Evolutionary conservation across 2,329 filamentous ascomycete species (phyloP).

Genomic region (Xylaria sp.): DNA sequence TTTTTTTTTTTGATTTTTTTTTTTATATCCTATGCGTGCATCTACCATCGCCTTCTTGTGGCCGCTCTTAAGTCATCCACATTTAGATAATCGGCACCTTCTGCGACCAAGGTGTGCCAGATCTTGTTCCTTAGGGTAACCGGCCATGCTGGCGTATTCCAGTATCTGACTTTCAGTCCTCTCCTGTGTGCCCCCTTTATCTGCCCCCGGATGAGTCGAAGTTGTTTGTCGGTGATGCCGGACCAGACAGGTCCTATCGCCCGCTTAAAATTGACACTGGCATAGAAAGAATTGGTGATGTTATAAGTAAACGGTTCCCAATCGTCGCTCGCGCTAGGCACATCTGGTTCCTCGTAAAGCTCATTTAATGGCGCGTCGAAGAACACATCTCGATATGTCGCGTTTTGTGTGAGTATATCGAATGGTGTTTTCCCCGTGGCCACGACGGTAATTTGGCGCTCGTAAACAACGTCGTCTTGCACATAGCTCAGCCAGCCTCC

Average conservation of each 20-base stretch:
- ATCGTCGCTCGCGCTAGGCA: slow-evolving; percentile 21
- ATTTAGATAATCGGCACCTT: slow-evolving; percentile 70
- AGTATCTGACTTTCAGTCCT: slow-evolving; percentile 69
- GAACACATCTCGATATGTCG: slow-evolving; percentile 69
- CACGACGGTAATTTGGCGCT: slow-evolving; percentile 73
- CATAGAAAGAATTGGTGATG: slow-evolving; percentile 67
- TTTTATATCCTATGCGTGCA: slow-evolving; percentile 15
- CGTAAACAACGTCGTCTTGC: slow-evolving; percentile 60
- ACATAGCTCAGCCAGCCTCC: slow-evolving; percentile 67
- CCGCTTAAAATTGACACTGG: slow-evolving; percentile 63
- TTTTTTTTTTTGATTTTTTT: not conserved
- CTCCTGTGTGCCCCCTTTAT: slow-evolving; percentile 57
- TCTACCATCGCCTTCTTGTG: slow-evolving; percentile 55
- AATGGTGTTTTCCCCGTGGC: slow-evolving; percentile 74
- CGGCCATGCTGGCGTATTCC: slow-evolving; percentile 70
- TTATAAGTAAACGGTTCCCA: slow-evolving; percentile 52
- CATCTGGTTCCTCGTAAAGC: slow-evolving; percentile 52
- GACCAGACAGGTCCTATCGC: slow-evolving; percentile 61
- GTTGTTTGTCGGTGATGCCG: slow-evolving; percentile 55
- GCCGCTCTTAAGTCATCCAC: slow-evolving; percentile 68
- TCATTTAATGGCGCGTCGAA: slow-evolving; percentile 71
- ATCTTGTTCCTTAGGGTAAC: slow-evolving; percentile 63
- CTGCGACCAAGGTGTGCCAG: slow-evolving; percentile 65
- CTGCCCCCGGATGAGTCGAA: slow-evolving; percentile 57
- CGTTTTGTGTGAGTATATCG: slow-evolving; percentile 62